Evolutionary conservation across 2,329 filamentous ascomycete species (phyloP).

Genomic region (Sclerotinia nivalis): DNA sequence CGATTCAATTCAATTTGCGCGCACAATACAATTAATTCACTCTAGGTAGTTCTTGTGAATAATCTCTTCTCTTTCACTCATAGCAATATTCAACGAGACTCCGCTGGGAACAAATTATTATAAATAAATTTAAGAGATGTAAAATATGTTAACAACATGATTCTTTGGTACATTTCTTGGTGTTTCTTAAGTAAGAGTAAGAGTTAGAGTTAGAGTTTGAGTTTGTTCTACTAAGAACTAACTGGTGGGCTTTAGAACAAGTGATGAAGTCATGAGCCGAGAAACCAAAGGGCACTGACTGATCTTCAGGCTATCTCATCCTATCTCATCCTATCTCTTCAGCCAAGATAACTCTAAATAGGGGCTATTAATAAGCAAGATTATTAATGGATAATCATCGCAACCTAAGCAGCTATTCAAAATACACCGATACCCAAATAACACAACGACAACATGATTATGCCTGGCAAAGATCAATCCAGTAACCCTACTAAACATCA

Average conservation of each 20-base stretch:
- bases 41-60: neutral
- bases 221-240: neutral
- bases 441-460: neutral
- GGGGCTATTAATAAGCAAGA: neutral
- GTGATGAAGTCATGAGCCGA: constrained; percentile 13
- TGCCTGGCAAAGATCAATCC: neutral
- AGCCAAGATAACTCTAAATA: neutral
- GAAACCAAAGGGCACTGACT: neutral
- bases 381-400: too few relatives aligned
- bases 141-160: neutral
- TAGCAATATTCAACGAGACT: neutral
- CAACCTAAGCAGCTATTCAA: too few relatives aligned
- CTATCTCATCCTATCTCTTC: neutral
- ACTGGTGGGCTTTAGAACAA: neutral
- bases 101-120: neutral
- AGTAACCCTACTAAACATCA: neutral
- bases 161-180: neutral
- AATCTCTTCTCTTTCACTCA: neutral
- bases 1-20: neutral
- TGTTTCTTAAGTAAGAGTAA: neutral
- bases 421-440: neutral
- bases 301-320: neutral
- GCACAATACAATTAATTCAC: neutral
- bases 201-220: neutral
- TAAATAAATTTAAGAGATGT: neutral